These are phyloP conservation scores for Neofusicoccum kwambonambiense DNA, from an alignment of 2,329 filamentous ascomycete species.

Conservation along the genomic window DNA sequence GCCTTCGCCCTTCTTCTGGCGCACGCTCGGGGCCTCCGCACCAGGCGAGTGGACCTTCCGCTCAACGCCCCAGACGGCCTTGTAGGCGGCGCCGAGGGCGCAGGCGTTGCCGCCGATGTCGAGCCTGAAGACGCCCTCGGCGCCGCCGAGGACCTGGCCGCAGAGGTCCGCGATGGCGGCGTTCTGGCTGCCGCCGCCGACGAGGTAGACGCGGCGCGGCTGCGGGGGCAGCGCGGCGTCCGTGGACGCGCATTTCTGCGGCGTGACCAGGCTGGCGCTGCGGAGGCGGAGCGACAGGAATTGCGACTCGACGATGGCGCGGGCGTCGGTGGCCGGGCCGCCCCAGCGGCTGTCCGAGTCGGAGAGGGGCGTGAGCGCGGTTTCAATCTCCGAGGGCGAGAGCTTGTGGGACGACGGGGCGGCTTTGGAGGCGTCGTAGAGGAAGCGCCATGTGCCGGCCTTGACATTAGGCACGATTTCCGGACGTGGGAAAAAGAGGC, in stretches of 20 bases:
- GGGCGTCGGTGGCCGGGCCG: constrained; percentile 66
- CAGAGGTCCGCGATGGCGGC: constrained; percentile 81
- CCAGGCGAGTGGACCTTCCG: constrained; percentile 38
- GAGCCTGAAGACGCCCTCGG: constrained; percentile 87
- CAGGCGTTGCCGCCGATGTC: constrained; percentile 96
- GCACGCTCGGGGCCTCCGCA: not conserved
- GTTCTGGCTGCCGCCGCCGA: constrained; percentile 89
- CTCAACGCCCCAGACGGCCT: constrained; percentile 90
- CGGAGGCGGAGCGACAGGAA: constrained; percentile 87
- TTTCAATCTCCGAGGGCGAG: constrained; percentile 13
- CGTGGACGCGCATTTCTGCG: constrained; percentile 37
- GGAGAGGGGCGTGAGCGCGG: constrained; percentile 44
- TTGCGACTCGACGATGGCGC: constrained; percentile 91
- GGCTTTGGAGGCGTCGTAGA: constrained; percentile 44
- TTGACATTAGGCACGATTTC: constrained; percentile 93
- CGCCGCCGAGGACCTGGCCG: constrained; percentile 83
- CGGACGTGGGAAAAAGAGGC: constrained; percentile 90
- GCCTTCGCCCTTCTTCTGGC: constrained; percentile 19
- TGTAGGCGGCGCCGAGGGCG: constrained; percentile 90
- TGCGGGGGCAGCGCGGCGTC: constrained; percentile 67
- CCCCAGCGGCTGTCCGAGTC: constrained; percentile 56
- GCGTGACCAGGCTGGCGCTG: constrained; percentile 68
- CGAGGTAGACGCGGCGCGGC: constrained; percentile 86
- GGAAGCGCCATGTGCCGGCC: constrained; percentile 84
- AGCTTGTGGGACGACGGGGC: constrained; percentile 29